Conservation (phyloP, 2,329 filamentous ascomycete genomes). For the Aspergillus japonicus region DNA sequence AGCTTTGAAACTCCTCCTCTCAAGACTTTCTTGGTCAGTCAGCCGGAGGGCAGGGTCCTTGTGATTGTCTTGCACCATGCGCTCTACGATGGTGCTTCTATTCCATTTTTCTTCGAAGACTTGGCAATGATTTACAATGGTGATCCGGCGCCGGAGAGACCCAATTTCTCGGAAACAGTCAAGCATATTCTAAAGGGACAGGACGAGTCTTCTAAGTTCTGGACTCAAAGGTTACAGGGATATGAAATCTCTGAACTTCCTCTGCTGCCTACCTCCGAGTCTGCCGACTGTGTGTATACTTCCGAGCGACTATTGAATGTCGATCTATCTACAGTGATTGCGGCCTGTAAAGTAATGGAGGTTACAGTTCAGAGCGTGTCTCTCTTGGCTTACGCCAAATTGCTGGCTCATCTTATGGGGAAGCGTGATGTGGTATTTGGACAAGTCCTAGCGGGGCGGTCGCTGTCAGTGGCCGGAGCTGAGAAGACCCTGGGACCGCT, state of each 20-base stretch:
- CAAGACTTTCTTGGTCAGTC: constrained; percentile 32
- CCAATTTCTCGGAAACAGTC: constrained; percentile 51
- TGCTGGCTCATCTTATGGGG: constrained; percentile 29
- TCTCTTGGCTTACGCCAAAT: constrained; percentile 32
- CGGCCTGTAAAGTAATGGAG: constrained; percentile 27
- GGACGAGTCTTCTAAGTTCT: constrained; percentile 42
- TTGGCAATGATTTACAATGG: constrained; percentile 62
- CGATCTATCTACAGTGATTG: constrained; percentile 16
- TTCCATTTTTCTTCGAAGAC: constrained; percentile 69
- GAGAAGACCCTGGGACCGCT: constrained; percentile 53
- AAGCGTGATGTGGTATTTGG: constrained; percentile 44
- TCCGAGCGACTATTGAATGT: constrained; percentile 20
- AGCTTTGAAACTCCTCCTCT: constrained; percentile 32
- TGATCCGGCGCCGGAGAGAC: constrained; percentile 9
- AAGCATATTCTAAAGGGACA: constrained; percentile 49
- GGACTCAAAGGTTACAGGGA: constrained; percentile 22
- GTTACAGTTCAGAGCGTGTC: constrained; percentile 32
- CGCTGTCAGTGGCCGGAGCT: constrained; percentile 47
- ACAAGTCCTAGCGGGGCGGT: constrained; percentile 54
- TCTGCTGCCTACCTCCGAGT: constrained; percentile 11
- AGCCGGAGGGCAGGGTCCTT: constrained; percentile 38
- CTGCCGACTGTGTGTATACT: constrained; percentile 18
- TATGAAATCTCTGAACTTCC: constrained; percentile 25
- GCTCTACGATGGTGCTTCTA: constrained; percentile 81
- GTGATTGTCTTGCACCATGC: constrained; percentile 74